Evolutionary conservation across 805 yeast species (phyloP).

Genomic region (Candida ovalis): DNA sequence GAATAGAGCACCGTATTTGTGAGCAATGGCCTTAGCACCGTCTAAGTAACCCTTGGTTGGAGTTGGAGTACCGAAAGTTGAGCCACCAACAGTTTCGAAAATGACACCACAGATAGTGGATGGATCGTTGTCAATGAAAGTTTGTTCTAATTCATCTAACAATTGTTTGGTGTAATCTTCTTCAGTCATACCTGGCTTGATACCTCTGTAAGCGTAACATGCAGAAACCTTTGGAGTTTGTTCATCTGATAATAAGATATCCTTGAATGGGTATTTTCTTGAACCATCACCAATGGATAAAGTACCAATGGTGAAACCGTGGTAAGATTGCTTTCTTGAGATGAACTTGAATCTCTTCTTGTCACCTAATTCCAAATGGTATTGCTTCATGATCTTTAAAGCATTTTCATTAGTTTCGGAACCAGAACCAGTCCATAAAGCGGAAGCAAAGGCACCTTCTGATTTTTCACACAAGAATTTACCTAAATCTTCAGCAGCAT

Average conservation of each 20-base stretch:
- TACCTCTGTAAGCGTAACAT: slow-evolving; percentile 32
- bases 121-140: slow-evolving; percentile 40
- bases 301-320: slow-evolving; percentile 45
- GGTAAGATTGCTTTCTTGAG: slow-evolving; percentile 43
- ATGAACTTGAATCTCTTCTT: slow-evolving; percentile 38
- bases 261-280: slow-evolving; percentile 33
- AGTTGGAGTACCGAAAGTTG: slow-evolving; percentile 42
- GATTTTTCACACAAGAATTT: slow-evolving; percentile 40
- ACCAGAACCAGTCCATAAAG: slow-evolving; percentile 59
- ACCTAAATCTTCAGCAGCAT: slow-evolving; percentile 40
- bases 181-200: slow-evolving; percentile 33
- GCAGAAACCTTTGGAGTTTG: slow-evolving; percentile 30
- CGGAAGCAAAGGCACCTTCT: slow-evolving; percentile 35
- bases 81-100: slow-evolving; percentile 46
- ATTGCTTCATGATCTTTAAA: slow-evolving; percentile 58
- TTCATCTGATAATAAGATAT: slow-evolving; percentile 21
- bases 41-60: slow-evolving; percentile 46
- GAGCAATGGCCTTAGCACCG: slow-evolving; percentile 43
- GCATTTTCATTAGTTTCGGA: slow-evolving; percentile 80
- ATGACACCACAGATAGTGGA: slow-evolving; percentile 40
- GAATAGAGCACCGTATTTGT: slow-evolving; percentile 48
- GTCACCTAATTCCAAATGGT: slow-evolving; percentile 40
- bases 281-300: slow-evolving; percentile 37
- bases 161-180: slow-evolving; percentile 37
- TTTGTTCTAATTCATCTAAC: slow-evolving; percentile 38